Evolutionary conservation across 2,329 filamentous ascomycete genomes (phyloP), one percentile per base, ranked within the genome.

Genomic region (Daldinia eschscholtzii): DNA sequence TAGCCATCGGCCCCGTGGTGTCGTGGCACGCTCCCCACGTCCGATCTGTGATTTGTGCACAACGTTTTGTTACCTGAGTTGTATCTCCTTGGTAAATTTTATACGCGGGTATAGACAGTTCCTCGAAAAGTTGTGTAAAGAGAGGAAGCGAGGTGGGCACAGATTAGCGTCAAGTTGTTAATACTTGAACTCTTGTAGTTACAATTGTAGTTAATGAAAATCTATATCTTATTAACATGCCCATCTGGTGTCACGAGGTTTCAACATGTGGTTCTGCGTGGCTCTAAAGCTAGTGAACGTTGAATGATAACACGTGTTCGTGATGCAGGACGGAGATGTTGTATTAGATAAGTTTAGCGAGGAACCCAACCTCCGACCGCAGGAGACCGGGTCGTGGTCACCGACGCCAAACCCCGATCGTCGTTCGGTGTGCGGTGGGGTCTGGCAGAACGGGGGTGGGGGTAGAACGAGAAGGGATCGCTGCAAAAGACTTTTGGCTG

Each of bases 401-500:
- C 33, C 59, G n/a, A 42, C 18, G 41, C 26, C 41, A 28, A 55
- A 55, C 23, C 30, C 55, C 41, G 39, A 42, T 57, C 41, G 55
- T 65, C 33, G 46, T 65, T 65, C 68, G 64, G 65, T 46, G 30
- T 58, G 57, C 64, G 67, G 64, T 28, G 37, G 7, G 37, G 46
- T 46, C 52, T 59, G 28, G 7, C 23, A 55, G 57, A 35, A 35
- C 57, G 59, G 64, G 50, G 13, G 64, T 62, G 67, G 67, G 67
- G 26, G 44, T 20, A 7, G 42, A 39, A 10, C 35, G 13, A 15
- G 9, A 46, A n/a, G 35, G 42, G 56, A 30, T 30, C 35, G 20
- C 1, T 23, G 20, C 20, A 23, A 23, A 23, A 23, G 20, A 23
- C 20, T 23, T 23, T 23, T 23, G 20, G 20, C 20, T 23, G 20